Evolutionary conservation across 1,139 yeast species (phyloP).

Genomic region (Sugiyamaella japonica): DNA sequence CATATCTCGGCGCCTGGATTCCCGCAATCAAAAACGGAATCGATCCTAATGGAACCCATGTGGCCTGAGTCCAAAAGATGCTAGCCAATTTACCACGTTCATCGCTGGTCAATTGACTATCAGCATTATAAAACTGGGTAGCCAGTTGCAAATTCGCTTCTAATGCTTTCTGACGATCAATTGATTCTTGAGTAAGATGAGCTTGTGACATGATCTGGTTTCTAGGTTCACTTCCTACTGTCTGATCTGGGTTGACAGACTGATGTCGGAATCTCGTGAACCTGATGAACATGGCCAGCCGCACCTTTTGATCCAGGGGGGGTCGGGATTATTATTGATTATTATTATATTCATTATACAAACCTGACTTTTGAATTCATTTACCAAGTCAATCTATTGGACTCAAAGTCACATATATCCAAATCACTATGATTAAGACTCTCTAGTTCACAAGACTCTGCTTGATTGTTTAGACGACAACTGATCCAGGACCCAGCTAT

Average conservation of each 20-base stretch:
- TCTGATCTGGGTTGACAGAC: not conserved
- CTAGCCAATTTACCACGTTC: conserved; percentile 23
- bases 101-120: conserved; percentile 22
- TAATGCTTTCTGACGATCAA: conserved; percentile 2
- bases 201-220: not conserved
- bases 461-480: not conserved
- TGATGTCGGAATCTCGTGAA: not conserved
- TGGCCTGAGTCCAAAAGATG: conserved; percentile 26
- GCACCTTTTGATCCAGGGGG: no score
- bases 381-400: not conserved
- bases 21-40: conserved; percentile 27
- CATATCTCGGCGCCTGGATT: conserved; percentile 26
- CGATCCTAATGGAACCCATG: conserved; percentile 27
- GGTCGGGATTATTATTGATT: no score
- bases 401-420: not conserved
- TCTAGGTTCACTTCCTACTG: not conserved
- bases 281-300: not conserved
- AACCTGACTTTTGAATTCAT: no score
- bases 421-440: not conserved
- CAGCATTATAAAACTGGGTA: conserved; percentile 26
- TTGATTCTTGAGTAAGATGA: not conserved
- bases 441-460: not conserved
- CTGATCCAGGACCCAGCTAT: not conserved
- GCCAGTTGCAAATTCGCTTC: conserved; percentile 10
- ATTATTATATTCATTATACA: no score